Base-by-base conservation (phyloP, 805 yeast genomes). In the Kuraishia floccosa region DNA sequence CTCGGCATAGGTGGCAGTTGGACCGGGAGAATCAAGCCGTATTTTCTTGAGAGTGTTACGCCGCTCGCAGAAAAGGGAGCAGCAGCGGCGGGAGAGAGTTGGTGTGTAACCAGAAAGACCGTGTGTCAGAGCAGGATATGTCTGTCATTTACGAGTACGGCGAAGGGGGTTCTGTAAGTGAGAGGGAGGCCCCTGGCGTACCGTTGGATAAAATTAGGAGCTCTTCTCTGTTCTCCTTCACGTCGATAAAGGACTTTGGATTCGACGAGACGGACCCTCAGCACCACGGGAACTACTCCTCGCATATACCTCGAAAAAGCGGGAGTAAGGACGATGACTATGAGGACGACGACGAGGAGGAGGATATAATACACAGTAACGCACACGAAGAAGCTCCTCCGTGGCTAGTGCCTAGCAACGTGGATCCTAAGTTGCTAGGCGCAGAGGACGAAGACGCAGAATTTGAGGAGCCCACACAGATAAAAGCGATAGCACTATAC, bases 201-300 rank as follows among this genome's bases (percentile, higher is more conserved):
- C n/a, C n/a, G n/a, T n/a, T n/a, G n/a, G n/a, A n/a, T n/a, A n/a
- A n/a, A n/a, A n/a, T n/a, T n/a, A n/a, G n/a, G n/a, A 23, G 25
- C 25, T 23, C 8, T 8, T 18, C 33, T 22, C 60, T 76, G 21
- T n/a, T n/a, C n/a, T n/a, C n/a, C n/a, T n/a, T n/a, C n/a, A n/a
- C n/a, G n/a, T 65, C 74, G 1, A 72, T 84, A 13, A 73, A 76
- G 38, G 97, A 89, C 54, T 89, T 72, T 59, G 97, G 87, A 17
- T 87, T 89, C 46, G 72, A 72, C 5, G 64, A 59, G 11, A 54
- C 64, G 18, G 76, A 83, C 39, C 87, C 91, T 2, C 57, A 83
- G 30, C 80, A 82, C 51, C 70, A 69, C 39, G 94, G 93, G 0
- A 65, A 60, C 17, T 42, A 42, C 2, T 42, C 44, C n/a, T n/a